Evolutionary conservation across 2,329 filamentous ascomycete species (phyloP), one percentile per base, ranked within the genome.

Genomic region (Fusarium nematophilum): DNA sequence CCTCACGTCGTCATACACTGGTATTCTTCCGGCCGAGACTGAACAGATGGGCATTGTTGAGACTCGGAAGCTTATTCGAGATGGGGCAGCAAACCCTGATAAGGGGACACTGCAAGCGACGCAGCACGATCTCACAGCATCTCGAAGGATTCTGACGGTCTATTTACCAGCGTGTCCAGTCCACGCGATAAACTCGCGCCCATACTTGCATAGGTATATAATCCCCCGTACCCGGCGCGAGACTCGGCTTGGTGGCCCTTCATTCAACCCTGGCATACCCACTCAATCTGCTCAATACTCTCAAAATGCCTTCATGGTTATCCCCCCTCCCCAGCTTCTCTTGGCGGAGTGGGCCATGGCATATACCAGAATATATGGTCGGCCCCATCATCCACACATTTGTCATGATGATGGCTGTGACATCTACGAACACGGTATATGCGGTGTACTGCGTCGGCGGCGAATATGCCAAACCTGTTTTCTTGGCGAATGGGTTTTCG

Each of bases 351-450:
- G 33, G 45, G 18, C 29, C 39, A 14, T 62, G 61, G 54, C 45
- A 29, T 10, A 44, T 65, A 11, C 55, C 58, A 6, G 18, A 26
- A n/a, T 42, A 27, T 11, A 46, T 64, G 30, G 36, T 57, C 14
- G 54, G 38, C 5, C 39, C 49, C 2, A 42, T 39, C 10, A 9
- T 59, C 13, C 40, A 25, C 11, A 46, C 44, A 2, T 43, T 45
- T 9, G 9, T 46, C 7, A 40, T 27, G 17, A 42, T 67, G 31
- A 25, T 62, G 14, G n/a, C 55, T 17, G 17, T 67, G 38, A 34
- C 53, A 11, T 48, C 48, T 11, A 29, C 50, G 15, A 64, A 44
- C 27, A 27, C 42, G 3, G 14, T 62, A 14, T 64, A 65, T 14
- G 25, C 50, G 6, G 26, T 43, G 10, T 40, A 44, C 10, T 9